Conservation (phyloP, 202 grass and related monocot genomes). For the Eragrostis tef region DNA sequence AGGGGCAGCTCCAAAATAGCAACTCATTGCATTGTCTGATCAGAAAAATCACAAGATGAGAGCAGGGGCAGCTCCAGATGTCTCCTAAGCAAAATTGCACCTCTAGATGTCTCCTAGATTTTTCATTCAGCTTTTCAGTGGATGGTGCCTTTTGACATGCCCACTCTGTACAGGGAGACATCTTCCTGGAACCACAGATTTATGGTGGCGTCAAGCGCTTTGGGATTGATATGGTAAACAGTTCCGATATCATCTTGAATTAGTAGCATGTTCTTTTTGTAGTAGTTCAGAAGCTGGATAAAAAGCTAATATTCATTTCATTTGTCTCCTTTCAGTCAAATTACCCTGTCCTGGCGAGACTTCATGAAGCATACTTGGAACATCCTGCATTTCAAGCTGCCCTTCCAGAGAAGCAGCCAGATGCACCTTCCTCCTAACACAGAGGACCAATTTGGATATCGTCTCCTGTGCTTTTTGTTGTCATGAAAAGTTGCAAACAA, state of each 20-base stretch:
- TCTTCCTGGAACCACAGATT: slow-evolving; percentile 63
- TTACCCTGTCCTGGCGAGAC: slow-evolving; percentile 57
- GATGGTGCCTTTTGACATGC: slow-evolving; percentile 1
- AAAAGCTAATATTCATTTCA: not conserved
- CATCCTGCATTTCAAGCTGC: slow-evolving; percentile 68
- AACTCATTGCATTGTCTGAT: no score
- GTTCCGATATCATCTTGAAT: not conserved
- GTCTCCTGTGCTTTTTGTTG: not conserved
- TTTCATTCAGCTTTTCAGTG: not conserved
- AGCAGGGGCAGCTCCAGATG: no score
- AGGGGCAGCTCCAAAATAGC: not conserved
- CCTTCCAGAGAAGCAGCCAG: slow-evolving; percentile 58
- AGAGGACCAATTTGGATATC: not conserved
- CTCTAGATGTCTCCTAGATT: not conserved
- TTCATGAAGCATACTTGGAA: slow-evolving; percentile 61
- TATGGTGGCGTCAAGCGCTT: slow-evolving; percentile 55
- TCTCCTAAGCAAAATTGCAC: no score
- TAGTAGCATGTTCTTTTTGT: not conserved
- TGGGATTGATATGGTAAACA: slow-evolving; percentile 57
- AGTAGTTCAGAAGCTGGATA: not conserved
- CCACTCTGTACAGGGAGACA: slow-evolving; percentile 45
- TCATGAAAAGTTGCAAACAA: not conserved
- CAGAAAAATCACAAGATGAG: no score
- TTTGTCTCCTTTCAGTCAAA: slow-evolving; percentile 43
- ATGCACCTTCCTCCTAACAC: slow-evolving; percentile 43